Conservation (phyloP, 129 eudicot species). For the Kitagawia praeruptora region DNA sequence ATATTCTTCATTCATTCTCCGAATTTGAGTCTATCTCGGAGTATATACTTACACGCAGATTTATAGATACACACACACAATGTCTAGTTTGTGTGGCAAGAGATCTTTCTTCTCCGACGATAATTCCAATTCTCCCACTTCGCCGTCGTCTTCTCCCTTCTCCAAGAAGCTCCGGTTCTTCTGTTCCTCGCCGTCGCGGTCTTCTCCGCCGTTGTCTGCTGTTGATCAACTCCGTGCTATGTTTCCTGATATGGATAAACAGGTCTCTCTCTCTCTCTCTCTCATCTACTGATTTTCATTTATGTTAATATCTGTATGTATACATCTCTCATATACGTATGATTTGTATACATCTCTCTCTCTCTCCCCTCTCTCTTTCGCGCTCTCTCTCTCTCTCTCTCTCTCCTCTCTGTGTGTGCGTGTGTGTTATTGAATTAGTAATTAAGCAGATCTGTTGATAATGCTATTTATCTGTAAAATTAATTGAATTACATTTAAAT, state of each 20-base stretch:
- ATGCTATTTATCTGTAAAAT: not conserved
- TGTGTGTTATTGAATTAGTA: not conserved
- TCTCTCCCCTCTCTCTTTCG: not conserved
- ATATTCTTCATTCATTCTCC: not conserved
- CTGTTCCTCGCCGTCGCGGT: conserved; percentile 29
- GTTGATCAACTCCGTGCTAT: conserved; percentile 49
- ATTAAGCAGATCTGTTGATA: not conserved
- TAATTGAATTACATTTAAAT: too few species aligned
- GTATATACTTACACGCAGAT: not conserved
- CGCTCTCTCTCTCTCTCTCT: not conserved
- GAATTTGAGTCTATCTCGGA: not conserved
- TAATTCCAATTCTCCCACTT: conserved; percentile 37
- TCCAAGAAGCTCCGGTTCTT: conserved; percentile 56
- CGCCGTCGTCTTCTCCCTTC: conserved; percentile 42
- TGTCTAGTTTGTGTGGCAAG: conserved; percentile 71
- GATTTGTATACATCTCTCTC: too few species aligned
- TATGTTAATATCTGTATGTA: too few species aligned
- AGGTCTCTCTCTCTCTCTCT: conserved; percentile 28
- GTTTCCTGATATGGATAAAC: conserved; percentile 52
- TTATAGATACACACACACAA: conserved; percentile 9
- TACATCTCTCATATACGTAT: too few species aligned
- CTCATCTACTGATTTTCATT: too few species aligned
- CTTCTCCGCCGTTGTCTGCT: not conserved
- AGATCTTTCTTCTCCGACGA: conserved; percentile 67
- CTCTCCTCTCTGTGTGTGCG: not conserved